Percentiles rank a stretch among this genome's conserved stretches.
Evolutionary conservation across 1,284 basidiomycete genomes (phyloP).

Genomic region (Psilocybe mexicana): DNA sequence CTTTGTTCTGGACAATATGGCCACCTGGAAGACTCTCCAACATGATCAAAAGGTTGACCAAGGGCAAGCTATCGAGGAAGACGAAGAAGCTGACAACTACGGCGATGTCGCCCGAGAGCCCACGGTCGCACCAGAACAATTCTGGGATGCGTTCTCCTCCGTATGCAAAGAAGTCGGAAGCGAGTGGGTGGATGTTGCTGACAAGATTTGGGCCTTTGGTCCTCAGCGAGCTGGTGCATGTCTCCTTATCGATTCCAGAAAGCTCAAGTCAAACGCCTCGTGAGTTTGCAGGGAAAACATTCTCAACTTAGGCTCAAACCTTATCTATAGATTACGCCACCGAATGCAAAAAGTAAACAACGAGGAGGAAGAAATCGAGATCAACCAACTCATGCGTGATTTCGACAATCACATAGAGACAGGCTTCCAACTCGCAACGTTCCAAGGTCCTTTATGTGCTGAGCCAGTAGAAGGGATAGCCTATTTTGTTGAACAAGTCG

Average conservation of each 20-base stretch:
- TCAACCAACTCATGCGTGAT: conserved; percentile 45
- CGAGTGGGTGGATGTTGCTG: conserved; percentile 79
- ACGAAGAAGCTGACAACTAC: conserved; percentile 49
- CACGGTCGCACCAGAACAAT: conserved; percentile 71
- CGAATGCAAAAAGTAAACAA: conserved; percentile 2
- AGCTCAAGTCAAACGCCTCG: conserved; percentile 48
- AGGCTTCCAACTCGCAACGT: conserved; percentile 93
- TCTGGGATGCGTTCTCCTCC: conserved; percentile 76
- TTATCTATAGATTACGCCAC: conserved; percentile 38
- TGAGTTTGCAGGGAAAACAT: conserved; percentile 34
- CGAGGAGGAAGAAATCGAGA: conserved; percentile 20
- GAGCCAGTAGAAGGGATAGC: conserved; percentile 95
- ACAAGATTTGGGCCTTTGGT: conserved; percentile 90
- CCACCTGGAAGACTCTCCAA: conserved; percentile 54
- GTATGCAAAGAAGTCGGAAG: conserved; percentile 71
- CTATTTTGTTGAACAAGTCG: conserved; percentile 83
- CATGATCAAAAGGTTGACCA: conserved; percentile 40
- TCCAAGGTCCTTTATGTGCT: conserved; percentile 92
- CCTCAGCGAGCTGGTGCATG: conserved; percentile 88
- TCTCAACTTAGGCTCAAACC: not conserved
- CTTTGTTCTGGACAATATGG: conserved; percentile 80
- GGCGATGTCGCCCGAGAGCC: conserved; percentile 63
- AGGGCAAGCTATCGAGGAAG: conserved; percentile 31
- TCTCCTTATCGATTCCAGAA: conserved; percentile 76
- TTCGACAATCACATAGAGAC: conserved; percentile 87